phyloP scores from a whole-genome alignment of 106 monocot genomes.

The Gastrodia elata region DNA sequence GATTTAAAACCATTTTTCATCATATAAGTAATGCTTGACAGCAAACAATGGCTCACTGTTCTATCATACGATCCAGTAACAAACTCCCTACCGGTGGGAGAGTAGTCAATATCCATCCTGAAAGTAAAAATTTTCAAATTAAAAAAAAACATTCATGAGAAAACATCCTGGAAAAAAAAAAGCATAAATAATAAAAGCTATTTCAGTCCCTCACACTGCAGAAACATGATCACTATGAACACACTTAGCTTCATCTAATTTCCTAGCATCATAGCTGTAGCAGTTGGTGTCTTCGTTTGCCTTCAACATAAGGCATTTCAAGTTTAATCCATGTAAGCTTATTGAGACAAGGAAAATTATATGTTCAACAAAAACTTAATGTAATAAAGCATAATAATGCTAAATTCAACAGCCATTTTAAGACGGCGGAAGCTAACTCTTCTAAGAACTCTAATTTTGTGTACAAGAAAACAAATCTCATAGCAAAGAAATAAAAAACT shows the following conservation, averaged over 20 bases:
- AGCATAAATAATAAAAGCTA: not conserved
- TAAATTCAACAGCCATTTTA: not conserved
- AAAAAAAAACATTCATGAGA: not conserved
- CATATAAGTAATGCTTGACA: not conserved
- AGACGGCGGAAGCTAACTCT: not conserved
- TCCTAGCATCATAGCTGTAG: conserved; percentile 90
- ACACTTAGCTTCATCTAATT: conserved; percentile 80
- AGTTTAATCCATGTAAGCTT: conserved; percentile 3
- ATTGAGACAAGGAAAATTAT: not conserved
- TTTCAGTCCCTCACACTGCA: conserved; percentile 66
- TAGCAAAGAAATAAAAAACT: conserved; percentile 5
- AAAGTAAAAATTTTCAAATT: conserved; percentile 11
- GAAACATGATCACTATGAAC: conserved; percentile 96
- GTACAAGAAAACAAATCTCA: too few species aligned
- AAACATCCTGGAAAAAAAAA: not conserved
- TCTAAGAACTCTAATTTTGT: not conserved
- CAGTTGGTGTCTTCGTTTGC: conserved; percentile 99
- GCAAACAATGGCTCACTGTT: conserved; percentile 45
- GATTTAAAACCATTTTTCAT: not conserved
- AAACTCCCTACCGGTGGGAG: conserved; percentile 96
- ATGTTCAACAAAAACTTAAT: not conserved
- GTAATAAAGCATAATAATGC: not conserved
- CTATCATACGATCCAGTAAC: conserved; percentile 99
- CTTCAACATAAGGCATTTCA: conserved; percentile 24
- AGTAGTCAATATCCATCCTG: conserved; percentile 99